These are phyloP conservation scores for Purpureocillium takamizusanense DNA, from an alignment of 2,329 filamentous ascomycete genomes.

Conservation along the genomic window DNA sequence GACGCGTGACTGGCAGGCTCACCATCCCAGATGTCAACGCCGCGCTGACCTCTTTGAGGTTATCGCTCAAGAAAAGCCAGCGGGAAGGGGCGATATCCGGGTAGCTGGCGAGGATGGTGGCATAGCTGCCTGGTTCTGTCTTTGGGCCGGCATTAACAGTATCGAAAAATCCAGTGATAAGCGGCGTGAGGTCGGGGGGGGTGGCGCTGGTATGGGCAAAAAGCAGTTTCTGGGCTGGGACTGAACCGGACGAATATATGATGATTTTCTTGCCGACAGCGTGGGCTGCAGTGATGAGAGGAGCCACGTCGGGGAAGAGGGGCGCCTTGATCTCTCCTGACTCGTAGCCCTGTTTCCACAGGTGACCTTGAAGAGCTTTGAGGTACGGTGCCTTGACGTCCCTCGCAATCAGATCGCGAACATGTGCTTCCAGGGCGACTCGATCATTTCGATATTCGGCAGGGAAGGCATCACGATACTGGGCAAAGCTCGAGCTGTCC, in stretches of 20 bases:
- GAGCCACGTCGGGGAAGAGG: slow-evolving; percentile 66
- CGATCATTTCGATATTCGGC: slow-evolving; percentile 50
- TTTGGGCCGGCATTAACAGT: slow-evolving; percentile 74
- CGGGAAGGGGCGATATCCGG: slow-evolving; percentile 36
- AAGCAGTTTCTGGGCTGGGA: slow-evolving; percentile 71
- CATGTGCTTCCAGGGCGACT: slow-evolving; percentile 54
- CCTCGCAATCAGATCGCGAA: slow-evolving; percentile 58
- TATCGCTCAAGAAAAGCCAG: slow-evolving; percentile 77
- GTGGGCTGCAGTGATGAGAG: slow-evolving; percentile 52
- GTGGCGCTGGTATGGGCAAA: slow-evolving; percentile 58
- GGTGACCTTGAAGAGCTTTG: slow-evolving; percentile 70
- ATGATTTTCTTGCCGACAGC: slow-evolving; percentile 48
- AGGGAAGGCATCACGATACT: slow-evolving; percentile 65
- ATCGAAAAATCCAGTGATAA: slow-evolving; percentile 64
- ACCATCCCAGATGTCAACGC: slow-evolving; percentile 55
- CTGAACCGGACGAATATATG: slow-evolving; percentile 77
- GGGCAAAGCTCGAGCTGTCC: slow-evolving; percentile 53
- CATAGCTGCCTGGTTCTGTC: slow-evolving; percentile 57
- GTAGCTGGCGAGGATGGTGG: slow-evolving; percentile 43
- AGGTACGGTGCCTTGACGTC: slow-evolving; percentile 71
- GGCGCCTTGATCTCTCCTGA: slow-evolving; percentile 62
- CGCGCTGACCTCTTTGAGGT: slow-evolving; percentile 59
- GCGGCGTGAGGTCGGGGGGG: slow-evolving; percentile 47
- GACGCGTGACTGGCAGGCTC: slow-evolving; percentile 52
- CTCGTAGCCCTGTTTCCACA: slow-evolving; percentile 69